Percentiles rank a stretch among this genome's conserved stretches.
These are phyloP conservation scores for Rubroboletus pulcherrimus DNA, from an alignment of 768 basidiomycete genomes.

Conservation along the genomic window DNA sequence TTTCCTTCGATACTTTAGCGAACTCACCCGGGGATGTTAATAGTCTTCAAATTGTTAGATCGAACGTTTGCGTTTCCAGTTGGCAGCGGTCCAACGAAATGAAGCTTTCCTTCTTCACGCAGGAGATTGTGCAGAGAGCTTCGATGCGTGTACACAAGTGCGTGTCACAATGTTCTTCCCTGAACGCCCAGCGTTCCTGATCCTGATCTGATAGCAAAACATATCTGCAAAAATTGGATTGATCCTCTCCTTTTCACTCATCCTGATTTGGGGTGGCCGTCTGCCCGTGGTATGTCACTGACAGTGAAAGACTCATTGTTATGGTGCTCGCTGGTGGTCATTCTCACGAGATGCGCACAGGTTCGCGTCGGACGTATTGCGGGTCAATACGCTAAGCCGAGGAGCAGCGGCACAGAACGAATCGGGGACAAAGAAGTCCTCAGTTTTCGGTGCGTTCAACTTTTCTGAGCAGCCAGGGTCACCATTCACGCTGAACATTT, in stretches of 20 bases:
- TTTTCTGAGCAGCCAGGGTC: background rate
- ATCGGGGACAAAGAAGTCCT: conserved; percentile 72
- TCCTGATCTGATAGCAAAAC: conserved; percentile 55
- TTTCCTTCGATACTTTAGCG: conserved; percentile 12
- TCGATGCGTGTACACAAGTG: conserved; percentile 86
- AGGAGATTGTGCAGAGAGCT: conserved; percentile 96
- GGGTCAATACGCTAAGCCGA: conserved; percentile 94
- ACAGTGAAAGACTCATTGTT: background rate
- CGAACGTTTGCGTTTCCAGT: conserved; percentile 76
- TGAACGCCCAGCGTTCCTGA: conserved; percentile 7
- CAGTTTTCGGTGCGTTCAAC: conserved; percentile 72
- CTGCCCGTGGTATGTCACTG: conserved; percentile 73
- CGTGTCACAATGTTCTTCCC: conserved; percentile 23
- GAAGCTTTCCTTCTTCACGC: conserved; percentile 95
- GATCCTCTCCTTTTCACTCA: conserved; percentile 91
- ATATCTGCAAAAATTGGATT: conserved; percentile 86
- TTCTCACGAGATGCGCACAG: conserved; percentile 33
- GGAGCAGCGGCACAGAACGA: conserved; percentile 78
- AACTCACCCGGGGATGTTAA: conserved; percentile 27
- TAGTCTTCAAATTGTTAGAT: conserved; percentile 44
- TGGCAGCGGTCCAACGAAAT: conserved; percentile 75
- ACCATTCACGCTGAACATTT: background rate
- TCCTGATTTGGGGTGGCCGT: conserved; percentile 90
- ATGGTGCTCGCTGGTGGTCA: background rate
- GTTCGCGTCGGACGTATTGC: conserved; percentile 88